A percentile compares a stretch with the other conserved stretches of the same genome.
phyloP scores from a whole-genome alignment of 257 asterid species.

The Salvia rosmarinus region DNA sequence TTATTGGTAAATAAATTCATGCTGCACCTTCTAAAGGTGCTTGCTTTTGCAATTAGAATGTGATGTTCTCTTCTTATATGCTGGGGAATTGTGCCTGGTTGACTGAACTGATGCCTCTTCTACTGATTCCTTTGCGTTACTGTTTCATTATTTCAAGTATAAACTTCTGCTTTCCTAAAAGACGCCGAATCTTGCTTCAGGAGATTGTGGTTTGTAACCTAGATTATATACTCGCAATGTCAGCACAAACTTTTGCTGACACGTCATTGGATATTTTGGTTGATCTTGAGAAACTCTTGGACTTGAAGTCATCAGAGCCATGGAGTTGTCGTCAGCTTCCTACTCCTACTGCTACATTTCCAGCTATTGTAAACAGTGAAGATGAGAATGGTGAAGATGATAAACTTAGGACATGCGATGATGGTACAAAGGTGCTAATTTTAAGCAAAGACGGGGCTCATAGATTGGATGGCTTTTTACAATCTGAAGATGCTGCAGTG shows the following conservation, averaged over 20 bases:
- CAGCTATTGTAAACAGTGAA: conserved; percentile 80
- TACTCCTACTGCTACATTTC: conserved; percentile 88
- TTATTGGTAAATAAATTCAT: neutral
- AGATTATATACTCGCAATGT: conserved; percentile 80
- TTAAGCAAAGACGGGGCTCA: conserved; percentile 45
- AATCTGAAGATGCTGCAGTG: conserved; percentile 50
- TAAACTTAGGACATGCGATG: conserved; percentile 53
- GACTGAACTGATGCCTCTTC: neutral
- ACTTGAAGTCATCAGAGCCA: conserved; percentile 78
- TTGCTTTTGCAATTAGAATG: neutral
- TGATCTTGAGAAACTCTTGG: conserved; percentile 73
- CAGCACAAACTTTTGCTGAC: conserved; percentile 60
- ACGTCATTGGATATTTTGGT: conserved; percentile 73
- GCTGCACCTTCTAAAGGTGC: neutral
- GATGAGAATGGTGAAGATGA: conserved; percentile 71
- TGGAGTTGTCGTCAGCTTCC: conserved; percentile 92
- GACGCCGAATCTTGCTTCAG: conserved; percentile 57
- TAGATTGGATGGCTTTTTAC: conserved; percentile 68
- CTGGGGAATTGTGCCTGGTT: conserved; percentile 7
- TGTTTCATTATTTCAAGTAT: conserved; percentile 5
- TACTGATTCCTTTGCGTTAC: neutral
- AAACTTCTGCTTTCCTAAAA: conserved; percentile 16
- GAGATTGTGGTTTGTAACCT: conserved; percentile 88
- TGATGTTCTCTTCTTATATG: conserved; percentile 4
- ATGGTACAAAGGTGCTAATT: conserved; percentile 43